These are phyloP conservation scores for Biscutella laevigata DNA, from an alignment of 441 rosid genomes.

Conservation along the genomic window DNA sequence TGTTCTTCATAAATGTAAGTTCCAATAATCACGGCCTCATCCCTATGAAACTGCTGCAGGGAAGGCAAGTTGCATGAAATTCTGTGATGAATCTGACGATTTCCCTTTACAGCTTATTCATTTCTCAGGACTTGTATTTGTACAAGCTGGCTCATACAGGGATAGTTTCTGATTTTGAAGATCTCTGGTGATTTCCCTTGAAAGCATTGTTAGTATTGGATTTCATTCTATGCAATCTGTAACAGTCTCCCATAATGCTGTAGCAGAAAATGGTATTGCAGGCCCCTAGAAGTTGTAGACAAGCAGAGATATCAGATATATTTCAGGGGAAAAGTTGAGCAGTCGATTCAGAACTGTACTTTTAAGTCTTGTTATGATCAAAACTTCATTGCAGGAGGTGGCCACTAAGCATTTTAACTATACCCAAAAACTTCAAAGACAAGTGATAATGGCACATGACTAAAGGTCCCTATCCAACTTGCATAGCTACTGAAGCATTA, in stretches of 20 bases:
- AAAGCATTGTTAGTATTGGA: slow-evolving; percentile 20
- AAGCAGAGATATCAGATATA: slow-evolving; percentile 26
- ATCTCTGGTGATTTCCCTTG: neutral
- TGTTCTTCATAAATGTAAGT: neutral
- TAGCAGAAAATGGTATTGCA: slow-evolving; percentile 5
- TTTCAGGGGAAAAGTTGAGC: slow-evolving; percentile 20
- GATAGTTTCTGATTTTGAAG: neutral
- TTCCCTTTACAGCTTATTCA: slow-evolving; percentile 8
- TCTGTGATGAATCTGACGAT: neutral
- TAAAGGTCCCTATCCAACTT: slow-evolving; percentile 27
- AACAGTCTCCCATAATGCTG: slow-evolving; percentile 17
- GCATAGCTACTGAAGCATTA: slow-evolving; percentile 18
- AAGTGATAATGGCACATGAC: slow-evolving; percentile 28
- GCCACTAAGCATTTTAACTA: slow-evolving; percentile 20
- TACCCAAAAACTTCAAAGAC: slow-evolving; percentile 22
- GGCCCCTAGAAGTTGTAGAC: slow-evolving; percentile 8
- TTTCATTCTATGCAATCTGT: slow-evolving; percentile 9
- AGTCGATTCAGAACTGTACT: slow-evolving; percentile 22
- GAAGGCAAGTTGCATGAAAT: neutral
- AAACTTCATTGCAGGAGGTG: slow-evolving; percentile 23
- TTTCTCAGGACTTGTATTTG: neutral
- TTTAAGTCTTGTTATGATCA: slow-evolving; percentile 27
- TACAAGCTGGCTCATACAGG: neutral
- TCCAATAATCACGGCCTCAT: neutral
- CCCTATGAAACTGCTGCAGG: neutral